These are phyloP conservation scores for Mimosa bimucronata DNA, from an alignment of 306 rosid genomes.

Conservation along the genomic window DNA sequence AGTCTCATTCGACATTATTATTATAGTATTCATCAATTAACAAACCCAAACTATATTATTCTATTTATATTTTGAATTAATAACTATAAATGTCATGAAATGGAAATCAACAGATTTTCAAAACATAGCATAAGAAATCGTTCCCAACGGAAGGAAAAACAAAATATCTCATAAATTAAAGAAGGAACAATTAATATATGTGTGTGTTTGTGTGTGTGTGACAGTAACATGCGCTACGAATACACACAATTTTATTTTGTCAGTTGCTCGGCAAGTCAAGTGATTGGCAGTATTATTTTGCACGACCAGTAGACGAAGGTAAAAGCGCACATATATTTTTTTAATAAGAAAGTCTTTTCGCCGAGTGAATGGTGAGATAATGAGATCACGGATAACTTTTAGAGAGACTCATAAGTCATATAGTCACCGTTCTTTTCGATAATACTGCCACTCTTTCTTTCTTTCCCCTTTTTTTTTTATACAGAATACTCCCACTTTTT, in stretches of 20 bases:
- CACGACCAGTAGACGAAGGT: too few species aligned
- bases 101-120: background rate
- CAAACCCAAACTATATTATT: background rate
- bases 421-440: background rate
- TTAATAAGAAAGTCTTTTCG: too few species aligned
- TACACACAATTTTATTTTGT: too few species aligned
- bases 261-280: background rate
- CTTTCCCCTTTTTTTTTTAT: too few species aligned
- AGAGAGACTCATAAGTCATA: background rate
- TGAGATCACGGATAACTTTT: background rate
- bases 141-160: background rate
- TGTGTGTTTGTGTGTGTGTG: too few species aligned
- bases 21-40: background rate
- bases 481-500: too few species aligned
- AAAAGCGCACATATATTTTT: too few species aligned
- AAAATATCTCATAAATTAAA: background rate
- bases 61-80: background rate
- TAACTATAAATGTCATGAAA: background rate
- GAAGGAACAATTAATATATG: too few species aligned
- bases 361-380: background rate
- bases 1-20: background rate
- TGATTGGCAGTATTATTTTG: too few species aligned
- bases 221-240: background rate
- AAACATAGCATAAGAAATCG: background rate
- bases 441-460: too few species aligned